Percentiles rank a stretch among this genome's conserved stretches.
phyloP scores from a whole-genome alignment of 2,329 filamentous ascomycete genomes.

The Apiospora pterosperma region DNA sequence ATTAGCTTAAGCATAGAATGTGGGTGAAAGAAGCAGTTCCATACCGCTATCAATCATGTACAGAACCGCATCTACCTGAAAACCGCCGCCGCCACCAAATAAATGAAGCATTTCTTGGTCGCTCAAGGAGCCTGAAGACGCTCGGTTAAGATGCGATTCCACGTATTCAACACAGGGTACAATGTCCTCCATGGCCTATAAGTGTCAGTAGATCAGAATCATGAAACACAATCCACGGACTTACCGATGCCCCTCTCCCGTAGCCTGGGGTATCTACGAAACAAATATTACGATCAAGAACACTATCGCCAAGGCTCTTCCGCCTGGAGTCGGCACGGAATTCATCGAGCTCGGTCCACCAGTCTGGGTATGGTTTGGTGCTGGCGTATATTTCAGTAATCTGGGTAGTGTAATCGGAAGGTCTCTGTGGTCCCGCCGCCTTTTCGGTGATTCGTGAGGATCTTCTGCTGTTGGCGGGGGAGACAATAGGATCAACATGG shows the following conservation, averaged over 20 bases:
- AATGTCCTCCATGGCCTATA: constrained; percentile 48
- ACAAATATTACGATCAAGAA: constrained; percentile 88
- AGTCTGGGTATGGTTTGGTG: constrained; percentile 79
- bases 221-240: not conserved
- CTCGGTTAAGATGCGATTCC: constrained; percentile 63
- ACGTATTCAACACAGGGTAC: constrained; percentile 67
- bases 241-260: constrained; percentile 47
- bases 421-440: constrained; percentile 12
- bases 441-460: constrained; percentile 10
- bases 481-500: constrained; percentile 71
- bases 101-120: constrained; percentile 74
- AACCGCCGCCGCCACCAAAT: constrained; percentile 76
- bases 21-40: constrained; percentile 19
- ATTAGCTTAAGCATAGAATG: not conserved
- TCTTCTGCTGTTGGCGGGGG: constrained; percentile 17
- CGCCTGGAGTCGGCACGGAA: constrained; percentile 55
- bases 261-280: constrained; percentile 83
- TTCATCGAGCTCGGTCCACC: constrained; percentile 81
- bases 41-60: constrained; percentile 75
- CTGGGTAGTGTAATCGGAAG: constrained; percentile 30
- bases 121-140: constrained; percentile 59
- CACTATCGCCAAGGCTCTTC: constrained; percentile 69
- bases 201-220: constrained; percentile 12
- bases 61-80: constrained; percentile 79
- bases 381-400: constrained; percentile 73